Evolutionary conservation across 2,329 filamentous ascomycete genomes (phyloP).

Genomic region (Eurotiales sp.): DNA sequence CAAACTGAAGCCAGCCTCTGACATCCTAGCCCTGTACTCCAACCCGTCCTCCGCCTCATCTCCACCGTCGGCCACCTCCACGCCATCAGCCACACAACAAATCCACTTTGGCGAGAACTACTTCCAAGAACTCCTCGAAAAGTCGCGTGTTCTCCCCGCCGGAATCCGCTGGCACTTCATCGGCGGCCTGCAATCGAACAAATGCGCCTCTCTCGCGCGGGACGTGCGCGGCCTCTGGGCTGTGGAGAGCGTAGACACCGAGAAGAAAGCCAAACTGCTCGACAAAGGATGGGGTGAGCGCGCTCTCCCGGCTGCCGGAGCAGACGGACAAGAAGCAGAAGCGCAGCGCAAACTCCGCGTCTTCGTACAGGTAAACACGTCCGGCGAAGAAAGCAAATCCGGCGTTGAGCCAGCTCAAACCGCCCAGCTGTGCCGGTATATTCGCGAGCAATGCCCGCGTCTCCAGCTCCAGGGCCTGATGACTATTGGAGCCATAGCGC

Average conservation of each 20-base stretch:
- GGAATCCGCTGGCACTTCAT: slow-evolving; percentile 93
- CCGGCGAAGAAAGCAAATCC: slow-evolving; percentile 79
- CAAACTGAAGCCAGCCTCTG: slow-evolving; percentile 89
- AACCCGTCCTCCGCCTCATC: slow-evolving; percentile 42
- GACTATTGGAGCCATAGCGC: slow-evolving; percentile 94
- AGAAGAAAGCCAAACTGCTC: slow-evolving; percentile 81
- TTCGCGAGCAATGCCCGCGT: slow-evolving; percentile 67
- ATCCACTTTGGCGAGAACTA: slow-evolving; percentile 97
- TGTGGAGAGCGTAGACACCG: slow-evolving; percentile 82
- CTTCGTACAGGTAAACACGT: slow-evolving; percentile 94
- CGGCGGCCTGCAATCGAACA: slow-evolving; percentile 86
- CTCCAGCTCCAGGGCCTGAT: slow-evolving; percentile 79
- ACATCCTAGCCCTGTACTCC: slow-evolving; percentile 76
- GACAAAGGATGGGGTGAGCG: slow-evolving; percentile 68
- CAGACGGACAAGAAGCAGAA: too few relatives aligned
- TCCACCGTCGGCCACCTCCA: background rate
- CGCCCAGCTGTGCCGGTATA: slow-evolving; percentile 64
- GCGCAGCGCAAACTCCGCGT: slow-evolving; percentile 55
- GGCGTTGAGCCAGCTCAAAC: slow-evolving; percentile 67
- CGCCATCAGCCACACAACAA: slow-evolving; percentile 41
- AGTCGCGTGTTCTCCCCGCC: slow-evolving; percentile 71
- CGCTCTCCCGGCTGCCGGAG: slow-evolving; percentile 28
- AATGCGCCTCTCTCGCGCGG: slow-evolving; percentile 79
- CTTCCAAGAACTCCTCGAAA: slow-evolving; percentile 81
- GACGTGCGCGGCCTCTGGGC: slow-evolving; percentile 85